Conservation (phyloP, 1,284 basidiomycete genomes). For the Somion occarium region DNA sequence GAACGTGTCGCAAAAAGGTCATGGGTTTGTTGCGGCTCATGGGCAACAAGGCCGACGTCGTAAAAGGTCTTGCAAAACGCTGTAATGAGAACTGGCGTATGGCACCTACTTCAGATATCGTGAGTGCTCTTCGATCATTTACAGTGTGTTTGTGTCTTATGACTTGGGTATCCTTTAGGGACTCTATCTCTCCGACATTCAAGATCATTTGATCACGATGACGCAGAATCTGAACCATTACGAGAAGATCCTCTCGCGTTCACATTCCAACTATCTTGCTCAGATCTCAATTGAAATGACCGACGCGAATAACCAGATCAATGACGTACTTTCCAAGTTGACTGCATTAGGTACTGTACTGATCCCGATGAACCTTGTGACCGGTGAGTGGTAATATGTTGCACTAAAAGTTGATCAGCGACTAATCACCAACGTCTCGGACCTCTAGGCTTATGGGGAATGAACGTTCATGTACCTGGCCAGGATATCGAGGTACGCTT, state of each 20-base stretch:
- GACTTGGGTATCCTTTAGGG: slow-evolving; percentile 47
- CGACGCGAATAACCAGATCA: slow-evolving; percentile 99
- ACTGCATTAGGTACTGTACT: slow-evolving; percentile 98
- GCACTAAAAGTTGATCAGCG: not conserved
- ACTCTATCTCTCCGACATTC: slow-evolving; percentile 91
- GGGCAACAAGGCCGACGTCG: slow-evolving; percentile 99
- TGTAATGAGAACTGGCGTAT: slow-evolving; percentile 99
- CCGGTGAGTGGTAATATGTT: slow-evolving; percentile 48
- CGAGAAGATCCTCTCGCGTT: slow-evolving; percentile 97
- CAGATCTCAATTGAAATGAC: slow-evolving; percentile 99
- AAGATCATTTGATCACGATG: slow-evolving; percentile 99
- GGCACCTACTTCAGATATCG: slow-evolving; percentile 97
- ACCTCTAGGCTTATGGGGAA: slow-evolving; percentile 74
- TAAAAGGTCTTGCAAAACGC: slow-evolving; percentile 96
- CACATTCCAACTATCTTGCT: slow-evolving; percentile 98
- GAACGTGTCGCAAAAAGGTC: slow-evolving; percentile 98
- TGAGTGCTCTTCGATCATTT: slow-evolving; percentile 31
- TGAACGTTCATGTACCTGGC: slow-evolving; percentile 92
- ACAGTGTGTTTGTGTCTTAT: not conserved
- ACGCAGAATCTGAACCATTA: slow-evolving; percentile 99
- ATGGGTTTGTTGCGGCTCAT: slow-evolving; percentile 95
- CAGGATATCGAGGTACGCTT: slow-evolving; percentile 49
- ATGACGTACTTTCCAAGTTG: slow-evolving; percentile 97
- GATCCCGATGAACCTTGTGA: slow-evolving; percentile 95
- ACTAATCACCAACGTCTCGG: not conserved